Conservation (phyloP, 2,329 filamentous ascomycete species). For the Diaporthe aspalathi region DNA sequence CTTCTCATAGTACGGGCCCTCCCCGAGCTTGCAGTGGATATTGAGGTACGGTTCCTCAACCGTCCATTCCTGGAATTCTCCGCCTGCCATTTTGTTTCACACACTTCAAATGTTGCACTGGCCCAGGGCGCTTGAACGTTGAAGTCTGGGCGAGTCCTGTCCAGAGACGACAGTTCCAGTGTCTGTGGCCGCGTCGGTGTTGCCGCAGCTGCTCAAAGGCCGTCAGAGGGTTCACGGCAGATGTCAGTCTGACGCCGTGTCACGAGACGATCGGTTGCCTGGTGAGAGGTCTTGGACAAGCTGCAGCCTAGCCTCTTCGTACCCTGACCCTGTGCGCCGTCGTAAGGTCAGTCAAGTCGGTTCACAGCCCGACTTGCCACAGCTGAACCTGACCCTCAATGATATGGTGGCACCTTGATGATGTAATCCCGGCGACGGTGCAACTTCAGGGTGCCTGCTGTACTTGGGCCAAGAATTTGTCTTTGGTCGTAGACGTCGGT, state of each 20-base stretch:
- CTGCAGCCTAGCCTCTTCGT: slow-evolving; percentile 10
- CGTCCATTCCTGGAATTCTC: slow-evolving; percentile 60
- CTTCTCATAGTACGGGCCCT: slow-evolving; percentile 80
- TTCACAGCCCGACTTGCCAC: slow-evolving; percentile 28
- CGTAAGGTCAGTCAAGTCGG: slow-evolving; percentile 33
- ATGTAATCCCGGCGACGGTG: slow-evolving; percentile 25
- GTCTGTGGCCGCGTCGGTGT: slow-evolving; percentile 28
- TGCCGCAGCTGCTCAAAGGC: slow-evolving; percentile 16
- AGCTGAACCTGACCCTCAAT: slow-evolving; percentile 10
- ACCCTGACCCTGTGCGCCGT: slow-evolving; percentile 21
- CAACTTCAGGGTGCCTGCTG: slow-evolving; percentile 15
- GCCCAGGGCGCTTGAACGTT: neutral
- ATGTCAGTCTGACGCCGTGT: slow-evolving; percentile 39
- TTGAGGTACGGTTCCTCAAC: slow-evolving; percentile 68
- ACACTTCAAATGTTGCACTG: slow-evolving; percentile 5
- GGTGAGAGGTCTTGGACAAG: slow-evolving; percentile 20
- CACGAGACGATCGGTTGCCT: slow-evolving; percentile 30
- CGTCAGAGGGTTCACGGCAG: slow-evolving; percentile 38
- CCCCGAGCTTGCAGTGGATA: slow-evolving; percentile 74
- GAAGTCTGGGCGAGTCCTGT: slow-evolving; percentile 19
- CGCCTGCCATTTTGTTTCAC: slow-evolving; percentile 47
- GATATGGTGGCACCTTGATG: slow-evolving; percentile 23
- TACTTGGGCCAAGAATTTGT: neutral
- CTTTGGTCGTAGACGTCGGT: neutral
- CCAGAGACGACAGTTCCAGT: slow-evolving; percentile 34